A percentile compares a stretch with the other conserved stretches of the same genome.
Conservation (phyloP, 1,139 yeast species). For the Geotrichum reessii region DNA sequence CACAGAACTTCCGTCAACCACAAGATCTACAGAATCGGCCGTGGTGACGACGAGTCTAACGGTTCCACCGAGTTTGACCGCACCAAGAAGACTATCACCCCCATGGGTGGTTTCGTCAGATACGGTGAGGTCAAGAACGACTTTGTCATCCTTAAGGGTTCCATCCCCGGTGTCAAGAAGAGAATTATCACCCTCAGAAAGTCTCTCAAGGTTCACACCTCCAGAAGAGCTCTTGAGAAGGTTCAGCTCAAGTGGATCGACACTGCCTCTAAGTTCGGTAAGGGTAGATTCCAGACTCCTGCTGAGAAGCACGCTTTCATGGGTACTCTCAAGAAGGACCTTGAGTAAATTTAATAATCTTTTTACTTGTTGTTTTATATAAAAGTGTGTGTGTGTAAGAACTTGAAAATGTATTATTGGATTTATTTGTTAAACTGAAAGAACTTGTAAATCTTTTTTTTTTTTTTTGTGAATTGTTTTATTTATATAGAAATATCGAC, state of each 20-base stretch:
- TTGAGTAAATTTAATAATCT: constrained; percentile 28
- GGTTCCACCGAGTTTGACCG: constrained; percentile 98
- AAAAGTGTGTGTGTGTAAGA: constrained; percentile 4
- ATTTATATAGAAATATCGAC: neutral
- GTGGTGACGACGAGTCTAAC: constrained; percentile 86
- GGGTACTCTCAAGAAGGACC: constrained; percentile 99
- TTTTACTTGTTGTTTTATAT: constrained; percentile 7
- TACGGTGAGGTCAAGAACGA: constrained; percentile 98
- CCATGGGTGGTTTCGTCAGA: constrained; percentile 99
- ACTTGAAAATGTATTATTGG: neutral
- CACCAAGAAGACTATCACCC: constrained; percentile 98
- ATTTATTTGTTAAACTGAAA: constrained; percentile 5
- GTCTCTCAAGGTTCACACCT: constrained; percentile 95
- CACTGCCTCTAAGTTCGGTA: constrained; percentile 99
- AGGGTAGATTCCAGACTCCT: constrained; percentile 99
- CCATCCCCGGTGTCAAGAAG: constrained; percentile 99
- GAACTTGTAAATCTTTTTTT: neutral
- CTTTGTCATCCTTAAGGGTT: constrained; percentile 95
- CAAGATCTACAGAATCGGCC: constrained; percentile 99
- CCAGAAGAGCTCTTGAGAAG: constrained; percentile 95
- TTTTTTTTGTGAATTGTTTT: constrained; percentile 57
- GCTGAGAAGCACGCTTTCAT: constrained; percentile 99
- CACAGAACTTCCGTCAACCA: constrained; percentile 99
- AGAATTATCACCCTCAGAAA: constrained; percentile 98
- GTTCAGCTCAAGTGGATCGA: constrained; percentile 99